Evolutionary conservation across 2,329 filamentous ascomycete genomes (phyloP), one percentile per base, ranked within the genome.

Genomic region (Xylaria sp.): DNA sequence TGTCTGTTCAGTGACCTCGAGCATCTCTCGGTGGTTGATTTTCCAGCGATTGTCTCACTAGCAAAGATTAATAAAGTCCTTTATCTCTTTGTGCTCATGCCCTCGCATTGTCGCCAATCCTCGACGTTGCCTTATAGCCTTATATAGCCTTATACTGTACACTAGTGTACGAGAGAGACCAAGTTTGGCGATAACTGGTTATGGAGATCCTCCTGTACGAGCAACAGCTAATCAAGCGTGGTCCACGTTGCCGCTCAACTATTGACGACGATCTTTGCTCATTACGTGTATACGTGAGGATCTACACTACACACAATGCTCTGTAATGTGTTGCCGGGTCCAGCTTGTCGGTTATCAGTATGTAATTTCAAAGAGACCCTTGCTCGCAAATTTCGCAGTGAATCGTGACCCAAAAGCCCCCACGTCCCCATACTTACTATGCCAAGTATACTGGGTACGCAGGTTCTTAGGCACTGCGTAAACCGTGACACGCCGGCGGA

Each of bases 221-320:
- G 2, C 49, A 29, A 33, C 49, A 17, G 20, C 54, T 53, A 60
- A 67, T 67, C 60, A 56, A 65, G 53, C 54, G 38, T 50, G 57
- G 51, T 54, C 51, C 29, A 47, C 36, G 31, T 20, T n/a, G 45
- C 29, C 36, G n/a, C 15, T 62, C 55, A 17, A 68, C 58, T 65
- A 68, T 68, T 62, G 66, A 58, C n/a, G 58, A 51, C 47, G 66
- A 68, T 68, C 66, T 22, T 65, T 25, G 27, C 66, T 54, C 4
- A 49, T 44, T 62, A 15, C 29, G 38, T 45, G 49, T 55, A 7
- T 3, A 50, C 51, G 58, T 61, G 29, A 59, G 33, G 66, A 68
- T 61, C 60, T 55, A 60, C 64, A 56, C 17, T n/a, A 44, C 27
- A 2, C 2, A 59, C 57, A 53, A 49, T 36, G 50, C 50, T 31